Evolutionary conservation across 495 filamentous ascomycete species (phyloP), one percentile per base, ranked within the genome.

Genomic region (Hypomontagnella monticulosa): DNA sequence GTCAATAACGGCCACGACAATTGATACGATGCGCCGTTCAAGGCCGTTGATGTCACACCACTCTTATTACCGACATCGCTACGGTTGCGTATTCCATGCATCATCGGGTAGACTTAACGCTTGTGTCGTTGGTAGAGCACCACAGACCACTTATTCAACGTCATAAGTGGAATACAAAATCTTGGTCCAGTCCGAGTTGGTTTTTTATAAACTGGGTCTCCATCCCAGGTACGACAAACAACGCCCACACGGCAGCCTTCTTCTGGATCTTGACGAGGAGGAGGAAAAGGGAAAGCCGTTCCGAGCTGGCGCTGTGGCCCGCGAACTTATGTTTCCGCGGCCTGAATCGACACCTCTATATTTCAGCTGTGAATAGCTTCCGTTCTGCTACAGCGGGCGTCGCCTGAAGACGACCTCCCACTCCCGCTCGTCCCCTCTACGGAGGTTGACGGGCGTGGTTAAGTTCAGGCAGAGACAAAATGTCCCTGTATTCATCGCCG

Each of bases 371-470:
- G 40, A 59, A 48, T 14, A 20, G 16, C 50, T 46, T 48, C 63
- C 33, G 40, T 56, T 58, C 41, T 34, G 34, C 56, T 18, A 44
- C 14, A 49, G 56, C 50, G 46, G 63, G 54, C 47, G 55, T 55
- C 53, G 30, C 54, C 63, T 68, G 60, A 61, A 55, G 66, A 68
- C 52, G 51, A 64, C 51, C 12, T 61, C 57, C 41, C 34, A 58
- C 62, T 62, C 73, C 72, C 78, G 78, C 82, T 83, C 83, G 84
- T 84, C 84, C 78, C 83, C 82, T 85, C 84, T 77, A 42, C 79
- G 81, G 84, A 86, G 83, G 84, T 83, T 78, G 85, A 81, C 82
- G 84, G 71, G 83, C 84, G 79, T 79, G 78, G 78, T 58, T 42
- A 56, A 49, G 37, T 55, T 57, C 56, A 43, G 60, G 61, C 44